These are phyloP conservation scores for Saccharata proteae DNA, from an alignment of 2,329 filamentous ascomycete species.

Conservation along the genomic window DNA sequence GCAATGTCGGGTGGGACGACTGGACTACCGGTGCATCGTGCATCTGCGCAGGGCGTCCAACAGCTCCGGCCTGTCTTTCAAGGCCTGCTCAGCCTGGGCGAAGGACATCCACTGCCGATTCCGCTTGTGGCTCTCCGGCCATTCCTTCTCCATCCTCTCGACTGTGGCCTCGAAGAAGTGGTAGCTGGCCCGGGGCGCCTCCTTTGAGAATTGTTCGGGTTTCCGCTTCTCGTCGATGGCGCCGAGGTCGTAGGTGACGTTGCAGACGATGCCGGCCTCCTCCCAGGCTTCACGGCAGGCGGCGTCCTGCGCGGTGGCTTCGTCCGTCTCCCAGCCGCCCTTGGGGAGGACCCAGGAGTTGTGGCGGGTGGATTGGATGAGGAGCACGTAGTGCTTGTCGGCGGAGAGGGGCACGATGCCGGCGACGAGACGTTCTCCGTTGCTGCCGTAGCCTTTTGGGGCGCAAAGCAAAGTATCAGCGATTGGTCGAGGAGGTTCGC, in stretches of 20 bases:
- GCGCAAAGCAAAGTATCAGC: slow-evolving; percentile 9
- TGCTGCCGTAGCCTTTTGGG: slow-evolving; percentile 69
- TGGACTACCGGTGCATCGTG: slow-evolving; percentile 37
- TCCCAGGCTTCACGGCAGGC: slow-evolving; percentile 89
- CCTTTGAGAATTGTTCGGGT: slow-evolving; percentile 36
- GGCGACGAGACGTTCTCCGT: slow-evolving; percentile 88
- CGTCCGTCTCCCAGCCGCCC: slow-evolving; percentile 94
- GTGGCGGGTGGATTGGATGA: slow-evolving; percentile 85
- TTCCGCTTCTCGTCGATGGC: slow-evolving; percentile 71
- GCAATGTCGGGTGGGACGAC: slow-evolving; percentile 1
- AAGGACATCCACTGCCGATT: slow-evolving; percentile 85
- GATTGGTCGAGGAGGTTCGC: too few relatives aligned
- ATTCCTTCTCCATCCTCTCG: slow-evolving; percentile 68
- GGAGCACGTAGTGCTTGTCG: slow-evolving; percentile 77
- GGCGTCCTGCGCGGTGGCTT: slow-evolving; percentile 74
- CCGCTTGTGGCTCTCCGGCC: slow-evolving; percentile 91
- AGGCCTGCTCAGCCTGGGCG: slow-evolving; percentile 62
- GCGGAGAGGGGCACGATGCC: slow-evolving; percentile 81
- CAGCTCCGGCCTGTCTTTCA: slow-evolving; percentile 73
- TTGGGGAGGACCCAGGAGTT: slow-evolving; percentile 96
- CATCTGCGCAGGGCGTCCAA: slow-evolving; percentile 77
- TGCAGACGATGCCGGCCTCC: slow-evolving; percentile 84
- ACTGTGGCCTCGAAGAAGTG: slow-evolving; percentile 85
- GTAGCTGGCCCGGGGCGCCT: slow-evolving; percentile 63
- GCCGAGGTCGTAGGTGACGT: slow-evolving; percentile 74